Base-by-base conservation (phyloP, 2,329 filamentous ascomycete species). In the Sordariomycetes sp. region DNA sequence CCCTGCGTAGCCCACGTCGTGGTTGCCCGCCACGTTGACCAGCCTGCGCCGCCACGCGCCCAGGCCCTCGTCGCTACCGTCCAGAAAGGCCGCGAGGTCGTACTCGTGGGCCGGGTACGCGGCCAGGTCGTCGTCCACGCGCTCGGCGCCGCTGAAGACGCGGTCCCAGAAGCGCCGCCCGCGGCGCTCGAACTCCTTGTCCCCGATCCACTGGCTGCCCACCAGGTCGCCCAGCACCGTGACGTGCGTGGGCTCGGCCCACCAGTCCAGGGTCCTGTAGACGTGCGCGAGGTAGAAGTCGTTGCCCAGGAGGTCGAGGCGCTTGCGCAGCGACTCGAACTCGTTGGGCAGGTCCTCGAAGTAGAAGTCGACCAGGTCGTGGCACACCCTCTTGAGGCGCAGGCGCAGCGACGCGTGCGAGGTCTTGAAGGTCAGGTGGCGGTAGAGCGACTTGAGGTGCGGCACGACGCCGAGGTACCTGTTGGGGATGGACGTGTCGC, bases 221-320 rank as follows among this genome's bases (percentile, higher is more conserved):
- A 99, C 76, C 60, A 99, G 76, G 69, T 99, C 94, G 3, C 94
- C 94, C 3, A 99, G 77, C 0, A 97, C 91, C 0, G 88, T 85
- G 22, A 94, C 83, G 69, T 99, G 94, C 0, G 90, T 95, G 10
- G 94, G 94, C 18, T 77, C 74, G 0, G 88, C 82, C 87, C 89
- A 95, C 90, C 91, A 96, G 63, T 82, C 80, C 55, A 96, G 72
- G 0, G 85, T 88, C 18, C 90, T 82, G 72, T 95, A 97, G 60
- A 97, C 91, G 70, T 99, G 94, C 22, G 89, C 90, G 35, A 99
- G 81, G 71, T 97, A 99, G 67, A 85, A 89, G 72, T 99, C 94
- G 71, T 99, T 99, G 3, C 94, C 94, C 66, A 91, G 82, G 1
- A 97, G 81, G 71, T 99, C 94, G 64, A 99, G 71, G 20, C 82